Evolutionary conservation across 805 yeast genomes (phyloP).

Genomic region (Candida ulmi): DNA sequence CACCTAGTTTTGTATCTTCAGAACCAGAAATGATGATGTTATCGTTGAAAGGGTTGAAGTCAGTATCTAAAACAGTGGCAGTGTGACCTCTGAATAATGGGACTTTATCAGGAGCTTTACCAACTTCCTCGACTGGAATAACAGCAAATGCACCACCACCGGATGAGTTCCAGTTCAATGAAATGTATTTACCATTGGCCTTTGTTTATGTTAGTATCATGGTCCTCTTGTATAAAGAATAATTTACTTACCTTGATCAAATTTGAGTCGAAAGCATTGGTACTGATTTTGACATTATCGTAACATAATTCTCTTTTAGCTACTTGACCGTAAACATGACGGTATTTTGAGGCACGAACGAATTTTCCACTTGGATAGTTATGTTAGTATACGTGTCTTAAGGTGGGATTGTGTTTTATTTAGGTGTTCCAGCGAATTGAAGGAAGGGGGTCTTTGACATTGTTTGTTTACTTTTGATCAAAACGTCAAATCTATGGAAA

Average conservation of each 20-base stretch:
- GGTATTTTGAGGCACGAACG: constrained; percentile 93
- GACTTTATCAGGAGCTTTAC: constrained; percentile 89
- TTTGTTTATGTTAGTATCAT: no score
- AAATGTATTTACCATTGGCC: constrained; percentile 77
- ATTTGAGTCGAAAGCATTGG: constrained; percentile 96
- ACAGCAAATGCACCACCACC: constrained; percentile 99
- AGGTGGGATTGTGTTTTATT: no score
- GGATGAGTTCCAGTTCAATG: constrained; percentile 89
- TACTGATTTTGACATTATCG: constrained; percentile 59
- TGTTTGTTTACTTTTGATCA: neutral
- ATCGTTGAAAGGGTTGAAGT: constrained; percentile 87
- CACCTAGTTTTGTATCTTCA: constrained; percentile 72
- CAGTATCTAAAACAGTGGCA: constrained; percentile 92
- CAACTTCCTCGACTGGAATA: constrained; percentile 78
- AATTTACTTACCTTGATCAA: constrained; percentile 47
- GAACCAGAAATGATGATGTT: constrained; percentile 72
- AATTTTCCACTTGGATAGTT: constrained; percentile 58
- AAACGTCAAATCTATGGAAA: no score
- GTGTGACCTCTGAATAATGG: constrained; percentile 95
- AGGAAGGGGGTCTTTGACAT: no score
- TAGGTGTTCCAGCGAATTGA: no score
- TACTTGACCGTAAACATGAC: constrained; percentile 94
- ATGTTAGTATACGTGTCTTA: no score
- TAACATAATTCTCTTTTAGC: constrained; percentile 44
- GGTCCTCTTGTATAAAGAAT: no score